Conservation (phyloP, 2,329 filamentous ascomycete species). For the Beauveria pseudobassiana region DNA sequence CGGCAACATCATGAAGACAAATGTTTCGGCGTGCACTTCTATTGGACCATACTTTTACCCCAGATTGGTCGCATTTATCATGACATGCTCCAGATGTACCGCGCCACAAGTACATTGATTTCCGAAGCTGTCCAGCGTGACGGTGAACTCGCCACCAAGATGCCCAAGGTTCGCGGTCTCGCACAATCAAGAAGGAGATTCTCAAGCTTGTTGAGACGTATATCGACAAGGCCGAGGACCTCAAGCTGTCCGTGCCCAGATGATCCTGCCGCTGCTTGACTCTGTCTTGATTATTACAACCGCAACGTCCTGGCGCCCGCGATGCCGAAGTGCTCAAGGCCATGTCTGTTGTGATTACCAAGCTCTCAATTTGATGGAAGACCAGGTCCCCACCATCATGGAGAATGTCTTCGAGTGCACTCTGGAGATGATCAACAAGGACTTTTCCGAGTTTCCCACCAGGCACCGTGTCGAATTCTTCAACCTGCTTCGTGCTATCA, state of each 20-base stretch:
- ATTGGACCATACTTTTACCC: conserved; percentile 95
- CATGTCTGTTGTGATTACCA: conserved; percentile 95
- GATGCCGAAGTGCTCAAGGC: conserved; percentile 96
- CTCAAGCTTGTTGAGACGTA: conserved; percentile 97
- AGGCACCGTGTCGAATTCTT: conserved; percentile 99
- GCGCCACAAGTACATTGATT: conserved; percentile 91
- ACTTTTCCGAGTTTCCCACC: conserved; percentile 98
- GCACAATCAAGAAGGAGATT: conserved; percentile 99
- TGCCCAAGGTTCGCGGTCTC: conserved; percentile 91
- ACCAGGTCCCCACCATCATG: conserved; percentile 95
- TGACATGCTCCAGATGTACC: conserved; percentile 99
- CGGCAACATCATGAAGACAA: conserved; percentile 99
- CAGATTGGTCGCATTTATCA: conserved; percentile 97
- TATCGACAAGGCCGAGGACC: conserved; percentile 93
- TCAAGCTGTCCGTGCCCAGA: conserved; percentile 89
- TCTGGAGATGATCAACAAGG: conserved; percentile 99
- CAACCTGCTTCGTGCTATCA: conserved; percentile 91
- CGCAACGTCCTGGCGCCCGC: conserved; percentile 90
- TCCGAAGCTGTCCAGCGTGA: conserved; percentile 84
- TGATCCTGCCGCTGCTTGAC: conserved; percentile 92
- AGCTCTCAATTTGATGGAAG: conserved; percentile 96
- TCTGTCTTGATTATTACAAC: conserved; percentile 92
- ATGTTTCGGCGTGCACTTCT: conserved; percentile 95
- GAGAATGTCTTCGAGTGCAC: conserved; percentile 98
- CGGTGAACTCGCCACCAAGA: conserved; percentile 91